Conservation (phyloP, 2,329 filamentous ascomycete genomes). For the Phialocephala subalpina region DNA sequence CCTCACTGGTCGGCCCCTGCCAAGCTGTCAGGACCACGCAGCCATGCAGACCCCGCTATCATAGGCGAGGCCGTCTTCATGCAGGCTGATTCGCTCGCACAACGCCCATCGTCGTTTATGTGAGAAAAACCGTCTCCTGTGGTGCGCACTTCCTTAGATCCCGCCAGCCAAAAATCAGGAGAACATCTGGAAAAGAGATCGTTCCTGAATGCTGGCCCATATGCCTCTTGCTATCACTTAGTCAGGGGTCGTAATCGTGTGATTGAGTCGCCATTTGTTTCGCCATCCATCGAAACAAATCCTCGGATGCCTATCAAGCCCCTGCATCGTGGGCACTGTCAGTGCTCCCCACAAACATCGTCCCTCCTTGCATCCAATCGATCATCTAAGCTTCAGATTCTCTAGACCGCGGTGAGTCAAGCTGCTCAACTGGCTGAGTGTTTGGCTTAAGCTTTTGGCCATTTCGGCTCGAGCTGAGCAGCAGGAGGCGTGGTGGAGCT, state of each 20-base stretch:
- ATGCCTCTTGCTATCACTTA: constrained; percentile 17
- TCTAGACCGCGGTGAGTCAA: constrained; percentile 15
- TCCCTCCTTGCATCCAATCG: constrained; percentile 30
- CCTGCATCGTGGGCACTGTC: constrained; percentile 19
- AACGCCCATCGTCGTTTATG: constrained; percentile 18
- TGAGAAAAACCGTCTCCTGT: constrained; percentile 12
- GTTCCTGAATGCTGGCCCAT: constrained; percentile 11
- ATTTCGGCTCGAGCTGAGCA: constrained; percentile 15
- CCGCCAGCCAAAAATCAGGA: not conserved
- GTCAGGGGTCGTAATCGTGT: constrained; percentile 26
- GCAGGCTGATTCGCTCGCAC: constrained; percentile 18
- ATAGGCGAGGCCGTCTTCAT: constrained; percentile 26
- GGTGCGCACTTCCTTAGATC: not conserved
- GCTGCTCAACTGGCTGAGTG: constrained; percentile 21
- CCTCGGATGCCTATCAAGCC: constrained; percentile 32
- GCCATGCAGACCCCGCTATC: constrained; percentile 18
- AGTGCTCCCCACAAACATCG: constrained; percentile 19
- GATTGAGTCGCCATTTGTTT: constrained; percentile 27
- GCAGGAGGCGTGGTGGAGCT: constrained; percentile 18
- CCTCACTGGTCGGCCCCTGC: constrained; percentile 18
- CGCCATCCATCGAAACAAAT: constrained; percentile 34
- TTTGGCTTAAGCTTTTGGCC: constrained; percentile 17
- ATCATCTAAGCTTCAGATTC: constrained; percentile 28
- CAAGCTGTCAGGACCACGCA: constrained; percentile 7
- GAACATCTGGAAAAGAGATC: constrained; percentile 6